A percentile compares a stretch with the other conserved stretches of the same genome.
phyloP scores from a whole-genome alignment of 163 green algal species.

The Coccomyxa subellipsoidea region DNA sequence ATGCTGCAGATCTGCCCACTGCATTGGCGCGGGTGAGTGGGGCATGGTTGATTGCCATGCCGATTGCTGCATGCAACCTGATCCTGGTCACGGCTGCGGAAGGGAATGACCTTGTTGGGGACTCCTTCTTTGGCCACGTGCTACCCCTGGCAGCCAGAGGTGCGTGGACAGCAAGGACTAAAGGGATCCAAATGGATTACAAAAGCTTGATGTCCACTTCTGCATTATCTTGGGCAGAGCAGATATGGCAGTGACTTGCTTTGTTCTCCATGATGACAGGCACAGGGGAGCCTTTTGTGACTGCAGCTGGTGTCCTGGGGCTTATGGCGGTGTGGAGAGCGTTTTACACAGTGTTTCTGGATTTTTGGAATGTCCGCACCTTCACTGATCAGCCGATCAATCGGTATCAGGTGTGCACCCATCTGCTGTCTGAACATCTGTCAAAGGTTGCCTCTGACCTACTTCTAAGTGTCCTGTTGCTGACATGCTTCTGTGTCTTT shows the following conservation, averaged over 20 bases:
- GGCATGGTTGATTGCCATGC: constrained; percentile 57
- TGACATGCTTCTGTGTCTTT: not conserved
- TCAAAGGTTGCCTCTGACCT: no score
- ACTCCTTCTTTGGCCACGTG: constrained; percentile 35
- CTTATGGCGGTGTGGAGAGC: constrained; percentile 59
- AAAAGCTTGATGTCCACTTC: not conserved
- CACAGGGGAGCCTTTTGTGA: constrained; percentile 57
- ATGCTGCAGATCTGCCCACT: constrained; percentile 32
- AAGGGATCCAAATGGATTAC: not conserved
- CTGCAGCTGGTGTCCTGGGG: constrained; percentile 59
- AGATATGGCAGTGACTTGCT: not conserved
- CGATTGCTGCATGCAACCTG: constrained; percentile 57
- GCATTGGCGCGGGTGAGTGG: constrained; percentile 15
- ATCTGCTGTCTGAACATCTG: no score
- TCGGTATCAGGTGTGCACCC: constrained; percentile 15
- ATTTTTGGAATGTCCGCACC: constrained; percentile 36
- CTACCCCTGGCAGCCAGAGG: constrained; percentile 60
- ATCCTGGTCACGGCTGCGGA: constrained; percentile 62
- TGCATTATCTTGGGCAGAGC: not conserved
- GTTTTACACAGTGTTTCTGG: constrained; percentile 53
- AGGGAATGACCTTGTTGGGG: constrained; percentile 37
- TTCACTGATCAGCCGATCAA: constrained; percentile 15
- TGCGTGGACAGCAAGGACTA: not conserved
- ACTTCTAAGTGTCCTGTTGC: no score
- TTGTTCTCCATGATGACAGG: constrained; percentile 14